phyloP scores from a whole-genome alignment of 2,329 filamentous ascomycete species.

The Exophiala sp. region DNA sequence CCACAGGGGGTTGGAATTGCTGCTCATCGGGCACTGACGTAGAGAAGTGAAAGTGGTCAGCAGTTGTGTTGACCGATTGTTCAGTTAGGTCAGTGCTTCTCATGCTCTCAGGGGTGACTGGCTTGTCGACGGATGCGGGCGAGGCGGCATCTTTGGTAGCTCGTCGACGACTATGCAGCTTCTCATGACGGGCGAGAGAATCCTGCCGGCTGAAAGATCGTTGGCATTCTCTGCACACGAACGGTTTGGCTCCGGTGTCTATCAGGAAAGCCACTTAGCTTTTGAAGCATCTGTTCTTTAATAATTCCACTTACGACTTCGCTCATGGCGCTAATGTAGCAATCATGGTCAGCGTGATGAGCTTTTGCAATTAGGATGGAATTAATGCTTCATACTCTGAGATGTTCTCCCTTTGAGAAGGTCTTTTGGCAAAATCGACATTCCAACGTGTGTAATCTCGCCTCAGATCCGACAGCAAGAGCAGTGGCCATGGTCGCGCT shows the following conservation, averaged over 20 bases:
- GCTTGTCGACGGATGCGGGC: background rate
- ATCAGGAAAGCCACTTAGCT: background rate
- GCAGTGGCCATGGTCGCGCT: background rate
- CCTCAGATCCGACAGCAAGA: background rate
- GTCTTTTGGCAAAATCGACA: constrained; percentile 41
- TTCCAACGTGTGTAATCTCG: constrained; percentile 25
- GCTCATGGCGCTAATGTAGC: constrained; percentile 40
- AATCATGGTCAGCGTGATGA: too few relatives aligned
- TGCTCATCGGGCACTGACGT: background rate
- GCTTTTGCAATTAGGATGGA: background rate
- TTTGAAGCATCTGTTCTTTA: background rate
- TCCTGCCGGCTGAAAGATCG: constrained; percentile 44
- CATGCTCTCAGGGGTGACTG: constrained; percentile 9
- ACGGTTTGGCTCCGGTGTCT: constrained; percentile 44
- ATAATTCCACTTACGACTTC: constrained; percentile 36
- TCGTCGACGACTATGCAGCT: constrained; percentile 35
- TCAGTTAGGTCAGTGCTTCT: constrained; percentile 1
- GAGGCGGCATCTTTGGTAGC: background rate
- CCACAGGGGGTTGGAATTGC: constrained; percentile 15
- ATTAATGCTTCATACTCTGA: constrained; percentile 32
- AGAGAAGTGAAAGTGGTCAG: background rate
- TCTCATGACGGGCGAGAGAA: constrained; percentile 45
- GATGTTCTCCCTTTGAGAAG: constrained; percentile 43
- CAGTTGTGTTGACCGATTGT: background rate
- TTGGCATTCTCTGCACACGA: constrained; percentile 39